phyloP scores from a whole-genome alignment of 805 yeast genomes.

The Candida koratica region DNA sequence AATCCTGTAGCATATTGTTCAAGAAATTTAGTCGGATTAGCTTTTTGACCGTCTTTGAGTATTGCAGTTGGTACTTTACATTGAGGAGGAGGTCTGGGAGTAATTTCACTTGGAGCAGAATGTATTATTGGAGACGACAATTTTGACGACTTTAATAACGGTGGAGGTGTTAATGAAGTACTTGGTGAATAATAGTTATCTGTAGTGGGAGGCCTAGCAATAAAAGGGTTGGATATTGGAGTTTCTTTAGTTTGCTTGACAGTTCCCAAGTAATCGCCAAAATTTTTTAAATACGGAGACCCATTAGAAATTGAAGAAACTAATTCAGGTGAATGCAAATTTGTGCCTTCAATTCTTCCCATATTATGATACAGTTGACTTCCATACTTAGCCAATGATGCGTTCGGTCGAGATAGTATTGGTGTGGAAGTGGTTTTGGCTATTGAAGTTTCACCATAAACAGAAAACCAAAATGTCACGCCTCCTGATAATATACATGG shows the following conservation, averaged over 20 bases:
- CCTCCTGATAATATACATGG: conserved; percentile 40
- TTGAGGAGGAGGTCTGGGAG: not conserved
- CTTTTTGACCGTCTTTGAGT: conserved; percentile 1
- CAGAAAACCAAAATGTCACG: conserved; percentile 28
- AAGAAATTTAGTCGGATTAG: conserved; percentile 18
- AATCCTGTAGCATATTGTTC: conserved; percentile 62
- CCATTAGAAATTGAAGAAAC: conserved; percentile 9
- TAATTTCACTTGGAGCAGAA: not conserved
- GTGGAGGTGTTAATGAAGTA: conserved; percentile 13
- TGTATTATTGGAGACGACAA: not conserved
- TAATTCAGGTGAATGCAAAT: conserved; percentile 8
- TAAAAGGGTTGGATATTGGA: conserved; percentile 19
- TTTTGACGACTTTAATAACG: not conserved
- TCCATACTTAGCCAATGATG: conserved; percentile 18
- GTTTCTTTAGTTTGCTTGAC: conserved; percentile 20
- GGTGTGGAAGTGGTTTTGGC: conserved; percentile 14
- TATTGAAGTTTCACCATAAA: conserved; percentile 26
- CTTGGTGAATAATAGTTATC: conserved; percentile 10
- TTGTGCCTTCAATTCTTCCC: not conserved
- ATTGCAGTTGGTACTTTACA: conserved; percentile 2
- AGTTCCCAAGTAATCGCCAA: conserved; percentile 28
- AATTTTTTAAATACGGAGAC: conserved; percentile 28
- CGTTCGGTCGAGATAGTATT: conserved; percentile 18
- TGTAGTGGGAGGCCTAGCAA: conserved; percentile 2
- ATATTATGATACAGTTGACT: conserved; percentile 7